Conservation (phyloP, 1,139 yeast genomes). For the Zhuliangozyma parablackwelliae region DNA sequence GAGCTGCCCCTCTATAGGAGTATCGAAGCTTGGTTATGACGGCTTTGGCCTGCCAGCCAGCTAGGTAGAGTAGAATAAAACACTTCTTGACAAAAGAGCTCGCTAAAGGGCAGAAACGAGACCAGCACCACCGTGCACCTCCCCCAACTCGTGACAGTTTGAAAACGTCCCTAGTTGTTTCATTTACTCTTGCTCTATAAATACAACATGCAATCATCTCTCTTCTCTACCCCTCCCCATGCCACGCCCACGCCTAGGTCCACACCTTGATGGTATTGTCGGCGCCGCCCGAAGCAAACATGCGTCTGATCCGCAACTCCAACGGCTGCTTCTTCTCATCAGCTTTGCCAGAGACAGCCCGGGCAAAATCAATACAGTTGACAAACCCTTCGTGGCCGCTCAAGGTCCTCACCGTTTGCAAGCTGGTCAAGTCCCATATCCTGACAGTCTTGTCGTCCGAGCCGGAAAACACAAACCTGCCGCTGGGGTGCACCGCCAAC, state of each 20-base stretch:
- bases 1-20: too few species aligned
- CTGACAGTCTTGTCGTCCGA: constrained; percentile 77
- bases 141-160: too few species aligned
- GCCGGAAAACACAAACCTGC: constrained; percentile 64
- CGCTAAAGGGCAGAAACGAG: too few species aligned
- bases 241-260: constrained; percentile 30
- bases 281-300: constrained; percentile 57
- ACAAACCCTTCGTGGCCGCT: constrained; percentile 73
- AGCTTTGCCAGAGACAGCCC: constrained; percentile 22
- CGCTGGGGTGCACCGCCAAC: constrained; percentile 69
- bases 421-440: constrained; percentile 69
- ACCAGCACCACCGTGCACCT: too few species aligned
- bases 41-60: too few species aligned
- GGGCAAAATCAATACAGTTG: constrained; percentile 61
- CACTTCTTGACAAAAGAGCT: too few species aligned
- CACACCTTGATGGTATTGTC: constrained; percentile 53
- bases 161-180: too few species aligned
- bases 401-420: constrained; percentile 46
- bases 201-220: too few species aligned
- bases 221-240: too few species aligned
- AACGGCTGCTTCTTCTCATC: constrained; percentile 14
- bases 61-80: too few species aligned
- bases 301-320: constrained; percentile 49
- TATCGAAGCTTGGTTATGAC: too few species aligned
- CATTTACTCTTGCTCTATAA: too few species aligned